Percentiles rank a stretch among this genome's conserved stretches.
These are phyloP conservation scores for Cercospora canescens DNA, from an alignment of 2,329 filamentous ascomycete genomes.

Conservation along the genomic window DNA sequence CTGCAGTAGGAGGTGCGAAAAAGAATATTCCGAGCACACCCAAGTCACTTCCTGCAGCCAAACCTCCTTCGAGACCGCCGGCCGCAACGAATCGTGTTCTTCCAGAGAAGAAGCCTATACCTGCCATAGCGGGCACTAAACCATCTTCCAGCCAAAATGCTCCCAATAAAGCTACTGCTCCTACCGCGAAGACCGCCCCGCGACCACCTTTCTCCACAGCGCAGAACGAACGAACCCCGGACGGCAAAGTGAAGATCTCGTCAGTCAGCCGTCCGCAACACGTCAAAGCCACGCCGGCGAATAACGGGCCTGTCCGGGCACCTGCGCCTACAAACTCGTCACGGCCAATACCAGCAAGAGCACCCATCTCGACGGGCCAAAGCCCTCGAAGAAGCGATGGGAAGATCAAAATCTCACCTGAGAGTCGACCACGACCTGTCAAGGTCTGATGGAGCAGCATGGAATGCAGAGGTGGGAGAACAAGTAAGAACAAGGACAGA, in stretches of 20 bases:
- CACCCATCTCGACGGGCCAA: conserved; percentile 11
- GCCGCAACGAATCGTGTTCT: conserved; percentile 5
- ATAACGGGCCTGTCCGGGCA: conserved; percentile 3
- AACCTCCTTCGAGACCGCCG: conserved; percentile 12
- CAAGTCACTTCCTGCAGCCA: conserved; percentile 18
- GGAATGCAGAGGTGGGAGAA: neutral
- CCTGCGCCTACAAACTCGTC: conserved; percentile 10
- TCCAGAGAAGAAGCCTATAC: conserved; percentile 11
- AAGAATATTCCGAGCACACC: neutral
- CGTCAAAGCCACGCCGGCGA: conserved; percentile 12
- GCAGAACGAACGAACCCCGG: conserved; percentile 17
- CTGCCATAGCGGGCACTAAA: conserved; percentile 1
- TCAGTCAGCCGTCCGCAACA: conserved; percentile 11
- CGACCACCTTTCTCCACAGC: conserved; percentile 15
- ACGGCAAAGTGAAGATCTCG: conserved; percentile 23
- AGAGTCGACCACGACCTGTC: conserved; percentile 23
- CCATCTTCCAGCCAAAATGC: neutral
- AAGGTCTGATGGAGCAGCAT: conserved; percentile 4
- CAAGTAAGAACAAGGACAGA: neutral
- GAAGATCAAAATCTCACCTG: conserved; percentile 25
- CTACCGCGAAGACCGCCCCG: neutral
- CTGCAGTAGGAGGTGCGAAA: neutral
- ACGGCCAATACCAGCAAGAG: conserved; percentile 12
- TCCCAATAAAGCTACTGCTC: neutral
- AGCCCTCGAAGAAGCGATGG: conserved; percentile 16